These are phyloP conservation scores for Salvia miltiorrhiza DNA, from an alignment of 257 asterid genomes.

Conservation along the genomic window DNA sequence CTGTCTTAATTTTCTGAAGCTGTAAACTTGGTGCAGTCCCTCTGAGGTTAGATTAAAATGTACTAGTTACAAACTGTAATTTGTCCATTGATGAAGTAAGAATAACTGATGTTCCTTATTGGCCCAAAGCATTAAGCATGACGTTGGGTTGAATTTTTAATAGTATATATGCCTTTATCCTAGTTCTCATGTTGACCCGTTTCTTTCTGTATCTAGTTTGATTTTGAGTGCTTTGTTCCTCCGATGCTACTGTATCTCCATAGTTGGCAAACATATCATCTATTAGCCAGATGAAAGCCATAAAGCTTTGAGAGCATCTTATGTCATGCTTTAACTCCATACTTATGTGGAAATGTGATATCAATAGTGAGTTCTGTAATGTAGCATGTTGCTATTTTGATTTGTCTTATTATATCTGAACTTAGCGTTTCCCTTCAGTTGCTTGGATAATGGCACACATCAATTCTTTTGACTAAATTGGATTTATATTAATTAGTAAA, in stretches of 20 bases:
- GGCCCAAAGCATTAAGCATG: neutral
- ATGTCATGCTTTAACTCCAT: neutral
- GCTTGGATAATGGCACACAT: neutral
- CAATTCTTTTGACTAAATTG: neutral
- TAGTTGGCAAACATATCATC: neutral
- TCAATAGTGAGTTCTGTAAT: neutral
- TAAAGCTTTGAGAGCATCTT: neutral
- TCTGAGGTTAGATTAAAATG: neutral
- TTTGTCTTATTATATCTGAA: neutral
- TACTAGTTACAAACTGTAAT: conserved; percentile 6
- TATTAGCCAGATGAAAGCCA: neutral
- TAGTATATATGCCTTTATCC: neutral
- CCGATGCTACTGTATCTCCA: neutral
- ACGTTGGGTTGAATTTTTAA: conserved; percentile 4
- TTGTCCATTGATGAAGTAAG: conserved; percentile 1
- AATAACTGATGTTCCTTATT: neutral
- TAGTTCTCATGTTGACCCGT: neutral
- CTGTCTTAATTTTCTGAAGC: neutral
- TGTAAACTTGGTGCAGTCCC: neutral
- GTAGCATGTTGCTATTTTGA: conserved; percentile 2
- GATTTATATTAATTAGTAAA: neutral
- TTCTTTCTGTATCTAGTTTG: neutral
- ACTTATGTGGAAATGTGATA: neutral
- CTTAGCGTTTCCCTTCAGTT: conserved; percentile 3
- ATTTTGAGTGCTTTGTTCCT: neutral